phyloP scores from a whole-genome alignment of 352 stramenopile species.

The Phytophthora rubi region DNA sequence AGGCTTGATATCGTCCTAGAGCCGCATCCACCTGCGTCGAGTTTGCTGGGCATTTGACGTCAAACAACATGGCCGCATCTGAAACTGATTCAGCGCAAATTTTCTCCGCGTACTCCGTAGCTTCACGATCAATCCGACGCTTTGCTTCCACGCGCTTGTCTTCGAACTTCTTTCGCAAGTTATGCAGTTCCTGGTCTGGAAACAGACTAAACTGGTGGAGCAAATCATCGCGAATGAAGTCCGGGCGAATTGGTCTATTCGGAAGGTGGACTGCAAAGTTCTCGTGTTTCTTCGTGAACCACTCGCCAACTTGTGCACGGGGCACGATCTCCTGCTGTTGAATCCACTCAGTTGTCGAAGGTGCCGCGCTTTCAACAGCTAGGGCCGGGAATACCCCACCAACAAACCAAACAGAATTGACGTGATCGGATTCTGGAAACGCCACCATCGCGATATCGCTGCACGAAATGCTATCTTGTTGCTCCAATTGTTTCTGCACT shows the following conservation, averaged over 20 bases:
- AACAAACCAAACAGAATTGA: slow-evolving; percentile 21
- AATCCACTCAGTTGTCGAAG: slow-evolving; percentile 22
- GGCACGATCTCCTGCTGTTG: not conserved
- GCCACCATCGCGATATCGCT: not conserved
- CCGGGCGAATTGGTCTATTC: not conserved
- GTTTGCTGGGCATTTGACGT: slow-evolving; percentile 5
- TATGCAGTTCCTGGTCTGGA: slow-evolving; percentile 10
- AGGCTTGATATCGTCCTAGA: not conserved
- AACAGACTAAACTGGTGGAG: slow-evolving; percentile 16
- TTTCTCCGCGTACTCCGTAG: not conserved
- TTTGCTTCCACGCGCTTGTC: not conserved
- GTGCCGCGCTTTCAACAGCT: slow-evolving; percentile 19
- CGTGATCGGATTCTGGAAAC: slow-evolving; percentile 5
- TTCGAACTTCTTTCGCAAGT: not conserved
- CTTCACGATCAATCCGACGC: not conserved
- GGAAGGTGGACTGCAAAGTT: slow-evolving; percentile 2
- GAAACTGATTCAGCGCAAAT: not conserved
- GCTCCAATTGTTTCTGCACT: slow-evolving; percentile 50
- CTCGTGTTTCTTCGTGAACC: slow-evolving; percentile 21
- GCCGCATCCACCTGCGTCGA: slow-evolving; percentile 6
- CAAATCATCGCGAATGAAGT: not conserved
- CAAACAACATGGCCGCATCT: slow-evolving; percentile 15
- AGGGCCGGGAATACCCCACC: slow-evolving; percentile 18
- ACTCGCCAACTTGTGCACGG: slow-evolving; percentile 13
- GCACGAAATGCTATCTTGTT: slow-evolving; percentile 42